Evolutionary conservation across 192 early-diverging fungal genomes (phyloP), one percentile per base, ranked within the genome.

Genomic region (Coemansia erecta): DNA sequence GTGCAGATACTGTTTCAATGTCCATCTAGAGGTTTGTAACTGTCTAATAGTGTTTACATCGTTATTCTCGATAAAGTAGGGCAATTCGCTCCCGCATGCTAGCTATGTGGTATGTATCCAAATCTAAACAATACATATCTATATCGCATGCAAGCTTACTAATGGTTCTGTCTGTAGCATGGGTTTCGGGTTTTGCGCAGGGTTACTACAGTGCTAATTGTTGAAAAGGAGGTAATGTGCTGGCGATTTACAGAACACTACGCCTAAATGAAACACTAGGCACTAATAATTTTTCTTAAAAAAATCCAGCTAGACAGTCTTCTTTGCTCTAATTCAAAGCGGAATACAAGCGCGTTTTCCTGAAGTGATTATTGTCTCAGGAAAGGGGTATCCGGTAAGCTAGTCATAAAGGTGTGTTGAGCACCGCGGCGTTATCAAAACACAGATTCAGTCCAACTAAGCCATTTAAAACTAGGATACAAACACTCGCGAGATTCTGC

Each of bases 351-450:
- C 17, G n/a, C n/a, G 49, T 23, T 67, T 71, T 56, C 68, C 74
- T 0, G 47, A 57, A 47, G 54, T 58, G 1, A 13, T 77, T 11
- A 51, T 77, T 18, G 64, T 53, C 0, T 71, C 74, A 7, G 74
- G 74, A 15, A 70, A 68, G 54, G 74, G 74, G 10, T 77, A 77
- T 37, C 74, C 74, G 11, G 74, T 77, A 77, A 61, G 74, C 19
- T 14, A 8, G 12, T 47, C 26, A 24, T 2, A 42, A 26, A 26
- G 1, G 26, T 26, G 26, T 26, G 26, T 26, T 1, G 26, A 26
- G 4, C 4, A 26, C 4, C 8, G 7, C 2, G 41, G 2, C 2
- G 41, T 4, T 3, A 42, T 3, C 11, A 42, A 42, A 42, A 15
- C 41, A 42, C n/a, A 42, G 2, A 42, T 2, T 4, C 41, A 42